Evolutionary conservation across 2,329 filamentous ascomycete species (phyloP).

Genomic region (Trematosphaeria pertusa): DNA sequence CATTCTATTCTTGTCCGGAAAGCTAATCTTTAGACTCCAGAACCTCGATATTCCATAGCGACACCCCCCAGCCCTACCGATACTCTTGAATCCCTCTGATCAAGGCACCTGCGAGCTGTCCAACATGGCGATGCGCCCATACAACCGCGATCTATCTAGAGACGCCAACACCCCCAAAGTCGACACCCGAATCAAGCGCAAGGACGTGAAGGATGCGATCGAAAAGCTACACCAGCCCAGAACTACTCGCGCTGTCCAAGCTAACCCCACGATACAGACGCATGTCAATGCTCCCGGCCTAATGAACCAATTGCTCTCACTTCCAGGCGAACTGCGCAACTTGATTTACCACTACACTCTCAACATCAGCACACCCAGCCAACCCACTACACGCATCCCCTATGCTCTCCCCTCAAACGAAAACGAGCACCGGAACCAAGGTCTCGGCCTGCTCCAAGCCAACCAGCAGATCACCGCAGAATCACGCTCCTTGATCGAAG

Average conservation of each 20-base stretch:
- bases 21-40: too few relatives aligned
- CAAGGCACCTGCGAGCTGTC: neutral
- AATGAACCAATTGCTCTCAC: neutral
- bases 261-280: too few relatives aligned
- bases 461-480: conserved; percentile 6
- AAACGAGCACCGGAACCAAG: neutral
- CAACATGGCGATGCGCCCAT: neutral
- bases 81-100: too few relatives aligned
- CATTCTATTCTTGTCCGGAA: too few relatives aligned
- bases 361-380: neutral
- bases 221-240: neutral
- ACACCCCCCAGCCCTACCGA: too few relatives aligned
- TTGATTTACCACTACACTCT: neutral
- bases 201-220: neutral
- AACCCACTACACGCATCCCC: neutral
- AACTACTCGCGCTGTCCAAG: neutral
- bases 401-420: neutral
- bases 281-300: neutral
- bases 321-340: conserved; percentile 3
- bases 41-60: too few relatives aligned
- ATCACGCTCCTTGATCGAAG: conserved; percentile 6
- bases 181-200: neutral
- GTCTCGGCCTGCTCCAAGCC: neutral
- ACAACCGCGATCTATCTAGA: neutral
- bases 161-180: neutral